Base-by-base conservation (phyloP, 306 rosid species). In the Prunus armeniaca region DNA sequence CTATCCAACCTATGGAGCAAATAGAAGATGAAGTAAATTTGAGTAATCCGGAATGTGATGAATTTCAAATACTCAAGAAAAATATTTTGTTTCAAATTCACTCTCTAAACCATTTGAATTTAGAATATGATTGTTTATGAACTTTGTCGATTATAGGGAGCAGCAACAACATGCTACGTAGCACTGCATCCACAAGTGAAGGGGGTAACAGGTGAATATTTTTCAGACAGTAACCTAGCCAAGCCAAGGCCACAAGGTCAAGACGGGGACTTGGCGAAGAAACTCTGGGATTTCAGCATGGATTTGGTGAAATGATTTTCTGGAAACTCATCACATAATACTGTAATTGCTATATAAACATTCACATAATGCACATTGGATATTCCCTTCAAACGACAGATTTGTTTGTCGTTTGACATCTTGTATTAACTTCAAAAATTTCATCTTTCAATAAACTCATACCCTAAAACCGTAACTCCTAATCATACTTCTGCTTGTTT, bases 101-200 rank as follows among this genome's bases (percentile, higher is more conserved):
- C 66, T 25, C 43, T n/a, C 51, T 38, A 38, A 38, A 38, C 46
- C 34, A 17, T 47, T 69, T 24, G 18, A 32, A 27, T 17, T 14
- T 12, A 9, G 27, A 69, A 18, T 69, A 10, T 9, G 10, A 11
- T 46, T 84, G 71, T 55, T 76, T 62, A 51, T 68, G 47, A 25
- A 65, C 75, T 71, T 12, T 54, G 62, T 34, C 74, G 67, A 62
- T 67, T 81, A 12, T 41, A 94, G 97, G 97, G 97, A 74, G 95
- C 97, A 65, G 94, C 97, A 56, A 94, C 98, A 80, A 87, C 90
- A 14, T 91, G 97, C 80, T 91, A 94, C 75, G 87, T 84, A 57
- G 95, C 98, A 60, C 69, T 94, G 82, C 83, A 94, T 55, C 95
- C 92, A 22, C 81, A 90, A 71, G 89, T 82, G 67, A 78, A 75